A percentile compares a stretch with the other conserved stretches of the same genome.
Conservation (phyloP, 331 rosid genomes). For the Malus hybrid region DNA sequence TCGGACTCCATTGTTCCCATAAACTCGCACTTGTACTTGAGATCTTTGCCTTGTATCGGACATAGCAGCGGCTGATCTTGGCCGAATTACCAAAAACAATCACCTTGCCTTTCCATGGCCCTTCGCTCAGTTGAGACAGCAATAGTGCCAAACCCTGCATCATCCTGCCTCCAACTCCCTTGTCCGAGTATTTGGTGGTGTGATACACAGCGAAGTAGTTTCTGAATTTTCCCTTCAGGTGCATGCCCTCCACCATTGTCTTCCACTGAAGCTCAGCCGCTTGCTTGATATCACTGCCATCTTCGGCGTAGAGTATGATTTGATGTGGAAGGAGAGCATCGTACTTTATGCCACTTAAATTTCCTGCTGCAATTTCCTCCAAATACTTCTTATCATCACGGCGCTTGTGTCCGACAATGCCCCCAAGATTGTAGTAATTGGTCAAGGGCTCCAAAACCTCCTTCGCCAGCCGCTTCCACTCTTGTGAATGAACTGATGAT, state of each 20-base stretch:
- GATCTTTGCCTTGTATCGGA: not conserved
- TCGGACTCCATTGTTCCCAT: not conserved
- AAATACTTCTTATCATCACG: not conserved
- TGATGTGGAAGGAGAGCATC: not conserved
- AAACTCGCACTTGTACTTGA: not conserved
- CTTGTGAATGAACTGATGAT: not conserved
- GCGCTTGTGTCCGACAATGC: not conserved
- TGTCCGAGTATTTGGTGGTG: not conserved
- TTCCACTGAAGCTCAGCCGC: not conserved
- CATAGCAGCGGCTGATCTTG: not conserved
- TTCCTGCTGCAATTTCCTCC: not conserved
- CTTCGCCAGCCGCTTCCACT: not conserved
- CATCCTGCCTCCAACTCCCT: not conserved
- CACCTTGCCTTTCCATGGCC: not conserved
- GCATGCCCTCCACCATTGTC: not conserved
- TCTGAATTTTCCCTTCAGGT: not conserved
- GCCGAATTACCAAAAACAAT: not conserved
- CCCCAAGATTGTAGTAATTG: not conserved
- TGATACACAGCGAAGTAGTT: not conserved
- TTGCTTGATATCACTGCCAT: not conserved
- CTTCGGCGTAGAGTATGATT: not conserved
- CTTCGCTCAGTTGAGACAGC: not conserved
- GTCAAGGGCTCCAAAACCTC: not conserved
- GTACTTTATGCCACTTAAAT: not conserved
- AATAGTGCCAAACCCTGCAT: not conserved